phyloP scores from a whole-genome alignment of 768 basidiomycete genomes.

The Rhizopogon vinicolor region DNA sequence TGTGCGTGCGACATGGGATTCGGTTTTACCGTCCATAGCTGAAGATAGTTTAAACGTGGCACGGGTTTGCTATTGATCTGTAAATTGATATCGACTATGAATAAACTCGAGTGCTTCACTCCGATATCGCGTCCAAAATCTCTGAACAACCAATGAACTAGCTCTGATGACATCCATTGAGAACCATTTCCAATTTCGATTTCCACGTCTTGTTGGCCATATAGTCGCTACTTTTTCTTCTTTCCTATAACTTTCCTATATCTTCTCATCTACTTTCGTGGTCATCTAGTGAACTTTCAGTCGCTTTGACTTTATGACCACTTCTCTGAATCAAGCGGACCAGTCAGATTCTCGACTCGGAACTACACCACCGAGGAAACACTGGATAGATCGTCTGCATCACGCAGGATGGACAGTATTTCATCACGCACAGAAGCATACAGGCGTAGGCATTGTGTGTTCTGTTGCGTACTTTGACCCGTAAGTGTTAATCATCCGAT shows the following conservation, averaged over 20 bases:
- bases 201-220: neutral
- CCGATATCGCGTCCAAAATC: no score
- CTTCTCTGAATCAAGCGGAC: neutral
- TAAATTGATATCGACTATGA: neutral
- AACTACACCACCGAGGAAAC: neutral
- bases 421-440: conserved; percentile 58
- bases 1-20: neutral
- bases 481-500: conserved; percentile 37
- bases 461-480: conserved; percentile 89
- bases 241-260: neutral
- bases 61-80: no score
- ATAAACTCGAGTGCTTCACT: neutral
- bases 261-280: neutral
- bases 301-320: neutral
- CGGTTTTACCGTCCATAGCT: neutral
- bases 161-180: neutral
- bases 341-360: neutral
- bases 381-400: conserved; percentile 17
- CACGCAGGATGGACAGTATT: conserved; percentile 26
- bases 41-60: no score
- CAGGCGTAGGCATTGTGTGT: conserved; percentile 83
- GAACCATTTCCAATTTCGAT: neutral
- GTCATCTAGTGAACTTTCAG: neutral
- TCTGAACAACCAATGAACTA: neutral
- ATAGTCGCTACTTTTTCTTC: neutral